Percentiles rank a stretch among this genome's conserved stretches.
These are phyloP conservation scores for Sphaerulina vaccinii DNA, from an alignment of 2,329 filamentous ascomycete species.

Conservation along the genomic window DNA sequence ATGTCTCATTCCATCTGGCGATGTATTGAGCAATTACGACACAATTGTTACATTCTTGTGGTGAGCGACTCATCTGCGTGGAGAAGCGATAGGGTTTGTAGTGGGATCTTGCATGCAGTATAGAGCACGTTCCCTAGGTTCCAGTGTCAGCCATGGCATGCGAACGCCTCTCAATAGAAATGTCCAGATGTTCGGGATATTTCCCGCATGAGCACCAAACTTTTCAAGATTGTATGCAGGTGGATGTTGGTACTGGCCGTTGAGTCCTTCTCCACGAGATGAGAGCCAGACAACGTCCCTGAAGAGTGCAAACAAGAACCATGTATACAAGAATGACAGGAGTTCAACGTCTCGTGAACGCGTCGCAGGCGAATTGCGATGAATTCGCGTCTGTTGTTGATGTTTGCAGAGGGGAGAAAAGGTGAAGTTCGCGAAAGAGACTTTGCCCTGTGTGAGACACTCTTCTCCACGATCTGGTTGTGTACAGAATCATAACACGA, in stretches of 20 bases:
- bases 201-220: conserved; percentile 7
- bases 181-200: conserved; percentile 4
- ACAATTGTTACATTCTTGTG: neutral
- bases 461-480: neutral
- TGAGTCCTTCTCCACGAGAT: neutral
- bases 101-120: neutral
- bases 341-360: neutral
- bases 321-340: neutral
- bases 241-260: neutral
- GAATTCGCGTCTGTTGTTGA: neutral
- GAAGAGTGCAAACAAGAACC: neutral
- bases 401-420: neutral
- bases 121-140: conserved; percentile 6
- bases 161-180: conserved; percentile 11
- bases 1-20: neutral
- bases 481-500: neutral
- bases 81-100: conserved; percentile 2
- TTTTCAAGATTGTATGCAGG: conserved; percentile 3
- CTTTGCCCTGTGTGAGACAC: neutral
- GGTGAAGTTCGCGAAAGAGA: neutral
- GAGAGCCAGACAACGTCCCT: neutral
- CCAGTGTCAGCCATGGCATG: conserved; percentile 9
- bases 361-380: neutral
- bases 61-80: neutral
- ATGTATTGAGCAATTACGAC: neutral